Evolutionary conservation across 305 asterid genomes (phyloP).

Genomic region (Solanum chacoense): DNA sequence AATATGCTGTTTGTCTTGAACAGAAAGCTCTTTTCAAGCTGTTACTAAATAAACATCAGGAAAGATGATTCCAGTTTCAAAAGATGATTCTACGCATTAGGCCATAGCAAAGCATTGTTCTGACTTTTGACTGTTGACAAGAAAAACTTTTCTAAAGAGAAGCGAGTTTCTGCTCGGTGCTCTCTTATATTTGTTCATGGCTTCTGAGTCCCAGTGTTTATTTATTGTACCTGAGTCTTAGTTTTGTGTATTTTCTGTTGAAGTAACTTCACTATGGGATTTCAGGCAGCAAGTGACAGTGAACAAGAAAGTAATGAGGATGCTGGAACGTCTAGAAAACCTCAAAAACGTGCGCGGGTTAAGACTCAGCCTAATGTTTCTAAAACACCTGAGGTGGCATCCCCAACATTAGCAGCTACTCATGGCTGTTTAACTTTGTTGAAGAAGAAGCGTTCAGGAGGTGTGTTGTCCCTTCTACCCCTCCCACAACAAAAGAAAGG

Average conservation of each 20-base stretch:
- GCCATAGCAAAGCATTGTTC: background rate
- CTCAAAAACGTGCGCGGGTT: constrained; percentile 70
- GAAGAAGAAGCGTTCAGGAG: constrained; percentile 80
- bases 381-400: constrained; percentile 32
- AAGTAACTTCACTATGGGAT: constrained; percentile 9
- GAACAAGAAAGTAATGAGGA: constrained; percentile 85
- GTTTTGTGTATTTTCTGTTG: background rate
- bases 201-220: background rate
- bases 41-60: background rate
- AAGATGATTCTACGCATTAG: background rate
- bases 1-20: background rate
- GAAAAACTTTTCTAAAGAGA: background rate
- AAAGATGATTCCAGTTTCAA: background rate
- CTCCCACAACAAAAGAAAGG: background rate
- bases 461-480: constrained; percentile 30
- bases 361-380: constrained; percentile 47
- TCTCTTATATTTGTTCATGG: background rate
- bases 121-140: background rate
- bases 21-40: background rate
- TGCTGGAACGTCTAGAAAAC: constrained; percentile 60
- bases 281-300: constrained; percentile 76
- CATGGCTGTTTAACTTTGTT: constrained; percentile 45
- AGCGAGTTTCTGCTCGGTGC: background rate
- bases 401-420: constrained; percentile 35
- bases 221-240: background rate